Percentiles rank a stretch among this genome's conserved stretches.
phyloP scores from a whole-genome alignment of 2,329 filamentous ascomycete species.

The Cladosporium sp. region DNA sequence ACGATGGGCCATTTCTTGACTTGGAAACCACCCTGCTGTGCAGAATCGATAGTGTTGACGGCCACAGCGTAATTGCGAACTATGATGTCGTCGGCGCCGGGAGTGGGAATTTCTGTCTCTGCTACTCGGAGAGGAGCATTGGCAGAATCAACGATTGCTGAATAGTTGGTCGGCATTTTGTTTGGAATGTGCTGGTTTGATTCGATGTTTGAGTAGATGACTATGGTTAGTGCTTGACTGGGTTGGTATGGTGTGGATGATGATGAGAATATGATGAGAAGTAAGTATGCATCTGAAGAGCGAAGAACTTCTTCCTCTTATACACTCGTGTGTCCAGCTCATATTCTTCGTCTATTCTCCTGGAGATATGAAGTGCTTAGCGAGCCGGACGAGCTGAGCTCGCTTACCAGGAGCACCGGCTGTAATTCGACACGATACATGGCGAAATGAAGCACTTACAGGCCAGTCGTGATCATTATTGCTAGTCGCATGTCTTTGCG shows the following conservation, averaged over 20 bases:
- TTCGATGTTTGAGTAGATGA: background rate
- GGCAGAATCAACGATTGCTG: constrained; percentile 8
- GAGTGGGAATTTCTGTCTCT: constrained; percentile 21
- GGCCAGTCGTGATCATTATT: background rate
- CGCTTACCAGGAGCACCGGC: background rate
- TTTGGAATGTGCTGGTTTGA: background rate
- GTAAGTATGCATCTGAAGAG: no score
- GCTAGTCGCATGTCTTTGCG: background rate
- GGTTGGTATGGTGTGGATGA: background rate
- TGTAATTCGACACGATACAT: background rate
- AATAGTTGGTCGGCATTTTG: constrained; percentile 6
- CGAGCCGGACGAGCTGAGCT: background rate
- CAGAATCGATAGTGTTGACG: constrained; percentile 27
- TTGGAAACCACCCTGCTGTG: constrained; percentile 13
- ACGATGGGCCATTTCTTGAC: constrained; percentile 27
- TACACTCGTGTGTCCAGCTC: no score
- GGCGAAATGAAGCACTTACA: background rate
- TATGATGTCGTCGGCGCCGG: constrained; percentile 24
- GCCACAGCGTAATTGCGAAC: constrained; percentile 26
- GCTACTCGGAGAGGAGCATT: constrained; percentile 19
- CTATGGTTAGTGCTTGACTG: background rate
- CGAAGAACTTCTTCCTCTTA: no score
- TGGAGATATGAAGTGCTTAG: background rate
- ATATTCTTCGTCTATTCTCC: no score
- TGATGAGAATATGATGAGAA: background rate